Conservation (phyloP, 2,329 filamentous ascomycete genomes). For the Aureobasidium lini region DNA sequence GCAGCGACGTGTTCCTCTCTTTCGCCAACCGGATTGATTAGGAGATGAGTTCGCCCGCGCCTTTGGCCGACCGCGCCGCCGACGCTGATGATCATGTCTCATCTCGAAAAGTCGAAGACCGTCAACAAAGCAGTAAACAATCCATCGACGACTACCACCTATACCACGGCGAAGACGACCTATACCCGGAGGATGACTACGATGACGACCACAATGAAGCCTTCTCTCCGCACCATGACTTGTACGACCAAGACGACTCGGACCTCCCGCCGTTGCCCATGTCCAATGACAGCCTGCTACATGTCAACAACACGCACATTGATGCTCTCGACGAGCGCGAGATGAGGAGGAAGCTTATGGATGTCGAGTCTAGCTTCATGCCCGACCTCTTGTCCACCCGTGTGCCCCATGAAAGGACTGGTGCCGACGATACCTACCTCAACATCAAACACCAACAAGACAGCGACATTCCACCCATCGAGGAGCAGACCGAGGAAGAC, state of each 20-base stretch:
- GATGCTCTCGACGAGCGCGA: constrained; percentile 45
- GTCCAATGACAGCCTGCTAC: constrained; percentile 19
- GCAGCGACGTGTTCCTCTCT: constrained; percentile 5
- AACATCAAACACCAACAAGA: constrained; percentile 20
- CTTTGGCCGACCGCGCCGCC: neutral
- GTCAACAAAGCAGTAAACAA: constrained; percentile 12
- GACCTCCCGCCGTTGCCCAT: constrained; percentile 18
- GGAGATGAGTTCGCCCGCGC: constrained; percentile 6
- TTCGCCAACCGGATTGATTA: constrained; percentile 12
- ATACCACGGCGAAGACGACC: neutral
- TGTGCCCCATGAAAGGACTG: constrained; percentile 28
- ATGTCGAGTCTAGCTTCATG: constrained; percentile 57
- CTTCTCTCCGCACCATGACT: constrained; percentile 32
- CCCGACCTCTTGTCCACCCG: constrained; percentile 37
- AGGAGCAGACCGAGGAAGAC: constrained; percentile 22
- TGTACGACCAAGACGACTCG: constrained; percentile 33
- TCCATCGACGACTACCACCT: neutral
- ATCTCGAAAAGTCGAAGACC: neutral
- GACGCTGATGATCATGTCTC: neutral
- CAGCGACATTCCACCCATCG: constrained; percentile 13
- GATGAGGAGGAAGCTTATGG: constrained; percentile 53
- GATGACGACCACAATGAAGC: neutral
- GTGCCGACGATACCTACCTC: constrained; percentile 41
- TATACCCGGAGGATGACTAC: neutral
- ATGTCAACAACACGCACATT: constrained; percentile 32